phyloP scores from a whole-genome alignment of 1,284 basidiomycete genomes.

The Microbotryomycetes sp. region DNA sequence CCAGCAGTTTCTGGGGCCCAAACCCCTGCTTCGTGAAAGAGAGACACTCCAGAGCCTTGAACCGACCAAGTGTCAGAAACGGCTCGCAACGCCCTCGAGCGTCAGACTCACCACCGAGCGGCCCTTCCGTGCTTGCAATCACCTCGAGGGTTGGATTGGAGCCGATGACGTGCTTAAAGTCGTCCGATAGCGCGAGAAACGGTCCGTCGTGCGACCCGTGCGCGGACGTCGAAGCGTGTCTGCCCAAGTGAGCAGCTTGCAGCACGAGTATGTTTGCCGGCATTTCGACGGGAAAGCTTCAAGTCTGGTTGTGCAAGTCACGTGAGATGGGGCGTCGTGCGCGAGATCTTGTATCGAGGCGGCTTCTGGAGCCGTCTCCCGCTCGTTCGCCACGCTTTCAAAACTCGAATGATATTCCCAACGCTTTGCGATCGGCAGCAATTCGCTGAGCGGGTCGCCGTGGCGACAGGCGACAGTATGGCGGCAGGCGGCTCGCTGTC shows the following conservation, averaged over 20 bases:
- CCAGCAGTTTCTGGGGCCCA: neutral
- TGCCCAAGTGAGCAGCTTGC: neutral
- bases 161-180: neutral
- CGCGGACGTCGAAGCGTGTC: neutral
- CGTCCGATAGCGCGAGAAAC: neutral
- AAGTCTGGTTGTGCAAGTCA: too few relatives aligned
- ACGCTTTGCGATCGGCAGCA: too few relatives aligned
- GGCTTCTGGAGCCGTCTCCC: too few relatives aligned
- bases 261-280: neutral
- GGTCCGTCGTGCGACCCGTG: neutral
- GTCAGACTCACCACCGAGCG: neutral
- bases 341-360: too few relatives aligned
- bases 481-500: too few relatives aligned
- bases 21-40: slow-evolving; percentile 1
- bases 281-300: too few relatives aligned
- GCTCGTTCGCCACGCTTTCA: too few relatives aligned
- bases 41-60: neutral
- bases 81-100: neutral
- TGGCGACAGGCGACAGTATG: too few relatives aligned
- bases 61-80: neutral
- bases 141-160: neutral
- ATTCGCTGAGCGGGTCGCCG: too few relatives aligned
- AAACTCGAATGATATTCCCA: too few relatives aligned
- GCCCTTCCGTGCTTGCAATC: neutral
- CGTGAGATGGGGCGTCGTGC: too few relatives aligned